Base-by-base conservation (phyloP, 495 filamentous ascomycete genomes). In the Penicillium subrubescens region DNA sequence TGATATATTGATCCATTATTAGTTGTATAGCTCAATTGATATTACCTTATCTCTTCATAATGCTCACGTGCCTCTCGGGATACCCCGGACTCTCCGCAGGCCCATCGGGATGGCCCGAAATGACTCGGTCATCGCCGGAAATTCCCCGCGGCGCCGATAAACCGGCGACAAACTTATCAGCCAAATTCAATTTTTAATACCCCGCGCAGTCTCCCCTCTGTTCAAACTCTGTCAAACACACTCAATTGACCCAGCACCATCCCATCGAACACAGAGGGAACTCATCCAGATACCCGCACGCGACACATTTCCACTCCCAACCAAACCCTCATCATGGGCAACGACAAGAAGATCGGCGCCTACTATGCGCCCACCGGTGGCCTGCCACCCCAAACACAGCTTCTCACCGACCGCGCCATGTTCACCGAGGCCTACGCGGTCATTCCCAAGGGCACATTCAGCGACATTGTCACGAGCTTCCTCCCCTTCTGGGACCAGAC, bases 391-490 rank as follows among this genome's bases (percentile, higher is more conserved):
- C 70, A 72, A 39, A 63, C 64, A 8, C 67, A 72, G 60, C 54
- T 72, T 25, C 62, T 72, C 37, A 72, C 70, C 60, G 70, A 72
- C 62, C 70, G 70, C 43, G 70, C 70, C 54, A 72, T 72, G 70
- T 72, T 72, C 57, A 72, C 70, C 50, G 70, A 72, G 55, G 64
- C 70, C 33, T 72, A 72, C 31, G 51, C 70, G 2, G 67, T 72
- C 31, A 72, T 72, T 23, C 67, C 70, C 11, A 70, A 70, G 35
- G 70, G 70, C 48, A 61, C 57, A 19, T 70, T 72, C 57, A 65
- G 67, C 57, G 70, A 72, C 54, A 72, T 72, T 14, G 70, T 72
- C 27, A 70, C 67, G 11, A 70, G 67, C 57, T 72, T 72, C 58
- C 70, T 72, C 3, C 70, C 70, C 4, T 72, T 70, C 60, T 72